Base-by-base conservation (phyloP, 352 stramenopile species). In the Phytophthora agathidicida region DNA sequence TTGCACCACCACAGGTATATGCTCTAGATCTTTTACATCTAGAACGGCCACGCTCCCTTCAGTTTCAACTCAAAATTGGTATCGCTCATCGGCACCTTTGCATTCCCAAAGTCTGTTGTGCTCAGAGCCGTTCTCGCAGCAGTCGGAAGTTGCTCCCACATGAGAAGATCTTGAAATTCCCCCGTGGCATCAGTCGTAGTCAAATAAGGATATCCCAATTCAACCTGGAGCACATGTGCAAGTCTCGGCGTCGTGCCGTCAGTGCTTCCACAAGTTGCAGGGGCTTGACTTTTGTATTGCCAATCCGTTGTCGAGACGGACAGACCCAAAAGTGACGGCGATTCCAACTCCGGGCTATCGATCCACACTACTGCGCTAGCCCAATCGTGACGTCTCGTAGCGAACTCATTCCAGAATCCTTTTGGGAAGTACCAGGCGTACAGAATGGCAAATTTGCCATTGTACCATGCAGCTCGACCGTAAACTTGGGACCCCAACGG, bases 371-470 rank as follows among this genome's bases (percentile, higher is more conserved):
- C 38, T 5, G 41, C 56, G 32, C 19, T 60, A 3, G 38, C 39
- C 56, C 56, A 65, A 20, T 65, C 56, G 24, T 65, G 56, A 17
- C 54, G 31, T 31, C 54, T 17, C 0, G 31, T 45, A 8, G 55
- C 3, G 16, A 47, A 30, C 7, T 48, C 35, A 3, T 30, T 26
- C 38, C 37, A 60, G 31, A 60, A 65, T 1, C 38, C 47, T 32
- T 65, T 65, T 5, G 56, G 56, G 19, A 59, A 65, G 37, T 60
- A 60, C 47, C 56, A 65, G 7, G 47, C 39, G 8, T 65, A 65
- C 54, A 57, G 17, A 28, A 63, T 63, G 38, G 54, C 54, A 13
- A 35, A 51, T 5, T 41, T 54, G 5, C 14, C 49, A 1, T 65
- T 65, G 39, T 53, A 60, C 48, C 41, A 60, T 8, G 24, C 19